Evolutionary conservation across 2,329 filamentous ascomycete species (phyloP).

Genomic region (Fusarium mangiferae): DNA sequence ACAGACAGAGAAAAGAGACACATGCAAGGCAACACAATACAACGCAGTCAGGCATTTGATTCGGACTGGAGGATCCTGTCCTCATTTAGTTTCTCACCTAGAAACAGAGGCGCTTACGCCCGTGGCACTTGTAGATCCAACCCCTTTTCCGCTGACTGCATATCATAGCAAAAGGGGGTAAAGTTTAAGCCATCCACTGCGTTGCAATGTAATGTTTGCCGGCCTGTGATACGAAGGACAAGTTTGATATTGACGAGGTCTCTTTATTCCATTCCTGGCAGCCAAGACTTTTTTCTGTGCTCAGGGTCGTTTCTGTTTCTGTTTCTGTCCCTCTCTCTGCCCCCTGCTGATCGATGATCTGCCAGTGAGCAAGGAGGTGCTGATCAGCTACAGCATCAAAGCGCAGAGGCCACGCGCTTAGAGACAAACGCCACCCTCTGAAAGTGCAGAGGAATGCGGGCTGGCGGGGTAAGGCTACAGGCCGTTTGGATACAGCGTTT

Average conservation of each 20-base stretch:
- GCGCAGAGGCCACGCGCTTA: conserved; percentile 30
- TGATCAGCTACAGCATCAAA: conserved; percentile 22
- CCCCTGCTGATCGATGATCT: conserved; percentile 21
- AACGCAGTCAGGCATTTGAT: conserved; percentile 21
- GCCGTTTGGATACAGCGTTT: conserved; percentile 26
- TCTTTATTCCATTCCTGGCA: conserved; percentile 26
- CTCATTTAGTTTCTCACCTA: conserved; percentile 15
- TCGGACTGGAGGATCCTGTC: conserved; percentile 2
- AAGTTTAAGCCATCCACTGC: conserved; percentile 6
- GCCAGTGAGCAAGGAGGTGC: conserved; percentile 15
- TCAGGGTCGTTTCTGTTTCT: not conserved
- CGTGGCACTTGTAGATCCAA: conserved; percentile 9
- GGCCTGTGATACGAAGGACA: conserved; percentile 25
- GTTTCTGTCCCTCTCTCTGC: conserved; percentile 5
- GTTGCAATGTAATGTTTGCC: conserved; percentile 12
- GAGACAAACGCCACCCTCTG: conserved; percentile 21
- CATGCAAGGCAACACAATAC: not conserved
- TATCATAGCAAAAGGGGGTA: conserved; percentile 3
- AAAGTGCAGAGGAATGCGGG: conserved; percentile 27
- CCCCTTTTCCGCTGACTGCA: conserved; percentile 26
- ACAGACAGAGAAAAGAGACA: conserved; percentile 4
- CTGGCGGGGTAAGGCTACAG: conserved; percentile 32
- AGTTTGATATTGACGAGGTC: conserved; percentile 3
- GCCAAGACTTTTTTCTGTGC: conserved; percentile 16
- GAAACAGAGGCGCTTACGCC: conserved; percentile 29